phyloP scores from a whole-genome alignment of 2,329 filamentous ascomycete species.

The Monosporascus sp. region DNA sequence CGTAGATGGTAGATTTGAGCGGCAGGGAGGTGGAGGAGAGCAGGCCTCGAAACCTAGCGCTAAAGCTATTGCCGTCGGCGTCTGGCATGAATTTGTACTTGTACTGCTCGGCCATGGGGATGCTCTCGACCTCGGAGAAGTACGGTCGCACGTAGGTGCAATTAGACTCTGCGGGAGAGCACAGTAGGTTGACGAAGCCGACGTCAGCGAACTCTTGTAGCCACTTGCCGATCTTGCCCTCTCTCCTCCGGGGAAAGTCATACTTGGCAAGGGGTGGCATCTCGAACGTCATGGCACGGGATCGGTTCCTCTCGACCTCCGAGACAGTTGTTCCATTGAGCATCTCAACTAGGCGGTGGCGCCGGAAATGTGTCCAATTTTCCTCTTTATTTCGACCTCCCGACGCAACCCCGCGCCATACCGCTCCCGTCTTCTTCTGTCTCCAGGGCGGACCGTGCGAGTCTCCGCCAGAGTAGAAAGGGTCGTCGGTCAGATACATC shows the following conservation, averaged over 20 bases:
- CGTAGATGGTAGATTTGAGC: constrained; percentile 57
- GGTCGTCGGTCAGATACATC: constrained; percentile 56
- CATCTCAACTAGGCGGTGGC: constrained; percentile 67
- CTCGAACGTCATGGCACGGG: constrained; percentile 42
- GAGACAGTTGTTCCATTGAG: constrained; percentile 57
- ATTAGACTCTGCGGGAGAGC: constrained; percentile 20
- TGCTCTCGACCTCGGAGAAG: constrained; percentile 12
- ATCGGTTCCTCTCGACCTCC: constrained; percentile 36
- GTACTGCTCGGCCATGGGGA: constrained; percentile 32
- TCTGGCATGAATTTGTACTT: constrained; percentile 52
- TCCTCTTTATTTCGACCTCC: constrained; percentile 48
- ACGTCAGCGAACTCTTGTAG: constrained; percentile 19
- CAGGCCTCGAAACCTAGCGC: constrained; percentile 45
- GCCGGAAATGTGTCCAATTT: constrained; percentile 65
- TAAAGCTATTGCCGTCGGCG: constrained; percentile 53
- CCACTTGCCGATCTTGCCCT: constrained; percentile 22
- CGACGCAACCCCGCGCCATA: constrained; percentile 63
- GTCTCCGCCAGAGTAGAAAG: constrained; percentile 52
- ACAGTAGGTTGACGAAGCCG: constrained; percentile 24
- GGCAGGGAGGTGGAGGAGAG: constrained; percentile 50
- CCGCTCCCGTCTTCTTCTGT: constrained; percentile 47
- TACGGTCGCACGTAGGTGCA: constrained; percentile 22
- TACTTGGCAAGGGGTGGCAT: constrained; percentile 39
- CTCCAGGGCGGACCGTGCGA: constrained; percentile 53
- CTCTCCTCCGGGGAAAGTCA: constrained; percentile 31